Evolutionary conservation across 2,329 filamentous ascomycete genomes (phyloP).

Genomic region (Xylariaceae sp.): DNA sequence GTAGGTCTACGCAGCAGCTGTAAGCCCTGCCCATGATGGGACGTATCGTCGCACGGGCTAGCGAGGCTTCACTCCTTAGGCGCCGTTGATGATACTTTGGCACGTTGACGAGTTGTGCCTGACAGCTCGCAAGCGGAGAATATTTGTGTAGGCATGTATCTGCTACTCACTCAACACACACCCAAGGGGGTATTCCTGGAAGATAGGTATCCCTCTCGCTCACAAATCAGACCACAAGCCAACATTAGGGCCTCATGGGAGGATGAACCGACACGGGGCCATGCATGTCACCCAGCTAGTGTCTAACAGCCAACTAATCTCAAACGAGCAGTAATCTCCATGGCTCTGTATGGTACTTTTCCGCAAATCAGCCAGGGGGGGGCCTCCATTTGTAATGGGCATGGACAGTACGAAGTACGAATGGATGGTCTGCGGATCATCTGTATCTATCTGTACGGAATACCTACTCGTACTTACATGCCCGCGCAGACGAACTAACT

Average conservation of each 20-base stretch:
- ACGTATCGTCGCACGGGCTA: slow-evolving; percentile 15
- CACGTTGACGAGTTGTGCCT: slow-evolving; percentile 21
- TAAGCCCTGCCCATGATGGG: slow-evolving; percentile 23
- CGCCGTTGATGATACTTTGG: slow-evolving; percentile 20
- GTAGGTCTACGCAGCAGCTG: neutral
- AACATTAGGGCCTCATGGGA: slow-evolving; percentile 25
- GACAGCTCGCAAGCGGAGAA: slow-evolving; percentile 18
- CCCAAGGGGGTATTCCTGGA: neutral
- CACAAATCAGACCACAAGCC: slow-evolving; percentile 22
- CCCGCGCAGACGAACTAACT: no score
- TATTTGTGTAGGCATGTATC: neutral
- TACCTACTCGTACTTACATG: no score
- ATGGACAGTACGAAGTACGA: neutral
- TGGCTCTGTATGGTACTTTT: slow-evolving; percentile 24
- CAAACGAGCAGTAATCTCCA: slow-evolving; percentile 16
- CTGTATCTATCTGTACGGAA: neutral
- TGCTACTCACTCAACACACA: neutral
- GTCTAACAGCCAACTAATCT: slow-evolving; percentile 11
- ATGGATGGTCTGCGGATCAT: neutral
- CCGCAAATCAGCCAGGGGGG: slow-evolving; percentile 14
- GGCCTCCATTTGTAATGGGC: neutral
- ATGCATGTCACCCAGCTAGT: slow-evolving; percentile 25
- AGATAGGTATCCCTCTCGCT: neutral
- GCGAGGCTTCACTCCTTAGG: slow-evolving; percentile 14
- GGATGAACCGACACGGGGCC: slow-evolving; percentile 30